Evolutionary conservation across 495 filamentous ascomycete genomes (phyloP).

Genomic region (Talaromyces adpressus): DNA sequence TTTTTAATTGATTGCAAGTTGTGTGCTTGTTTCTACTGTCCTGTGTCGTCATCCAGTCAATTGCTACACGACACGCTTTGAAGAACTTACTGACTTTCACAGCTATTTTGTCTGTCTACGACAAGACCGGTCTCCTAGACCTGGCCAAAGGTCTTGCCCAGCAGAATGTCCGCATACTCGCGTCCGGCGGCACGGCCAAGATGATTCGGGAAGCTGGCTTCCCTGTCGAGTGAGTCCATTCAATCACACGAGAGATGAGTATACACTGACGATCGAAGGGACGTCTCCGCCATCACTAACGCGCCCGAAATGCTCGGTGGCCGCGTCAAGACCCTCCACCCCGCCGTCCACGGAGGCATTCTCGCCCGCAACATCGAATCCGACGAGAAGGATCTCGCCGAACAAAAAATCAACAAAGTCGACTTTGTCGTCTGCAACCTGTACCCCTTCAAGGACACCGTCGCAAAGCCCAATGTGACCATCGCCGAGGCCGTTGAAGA

Average conservation of each 20-base stretch:
- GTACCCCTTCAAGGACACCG: slow-evolving; percentile 96
- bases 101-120: slow-evolving; percentile 96
- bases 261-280: slow-evolving; percentile 39
- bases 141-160: slow-evolving; percentile 90
- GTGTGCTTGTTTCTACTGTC: slow-evolving; percentile 2
- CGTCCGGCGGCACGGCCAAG: slow-evolving; percentile 87
- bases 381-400: slow-evolving; percentile 92
- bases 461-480: slow-evolving; percentile 93
- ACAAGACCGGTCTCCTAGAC: slow-evolving; percentile 96
- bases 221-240: slow-evolving; percentile 68
- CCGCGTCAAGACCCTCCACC: slow-evolving; percentile 95
- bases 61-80: background rate
- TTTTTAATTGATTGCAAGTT: background rate
- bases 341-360: slow-evolving; percentile 88
- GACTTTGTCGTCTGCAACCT: slow-evolving; percentile 98
- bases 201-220: slow-evolving; percentile 95
- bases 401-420: slow-evolving; percentile 95
- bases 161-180: slow-evolving; percentile 85
- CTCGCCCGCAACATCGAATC: slow-evolving; percentile 86
- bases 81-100: slow-evolving; percentile 20
- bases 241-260: background rate
- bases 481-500: slow-evolving; percentile 95
- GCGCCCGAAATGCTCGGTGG: slow-evolving; percentile 98
- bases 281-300: slow-evolving; percentile 94
- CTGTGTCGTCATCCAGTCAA: background rate